A percentile compares a stretch with the other conserved stretches of the same genome.
Evolutionary conservation across 2,329 filamentous ascomycete species (phyloP).

Genomic region (Clonostachys solani): DNA sequence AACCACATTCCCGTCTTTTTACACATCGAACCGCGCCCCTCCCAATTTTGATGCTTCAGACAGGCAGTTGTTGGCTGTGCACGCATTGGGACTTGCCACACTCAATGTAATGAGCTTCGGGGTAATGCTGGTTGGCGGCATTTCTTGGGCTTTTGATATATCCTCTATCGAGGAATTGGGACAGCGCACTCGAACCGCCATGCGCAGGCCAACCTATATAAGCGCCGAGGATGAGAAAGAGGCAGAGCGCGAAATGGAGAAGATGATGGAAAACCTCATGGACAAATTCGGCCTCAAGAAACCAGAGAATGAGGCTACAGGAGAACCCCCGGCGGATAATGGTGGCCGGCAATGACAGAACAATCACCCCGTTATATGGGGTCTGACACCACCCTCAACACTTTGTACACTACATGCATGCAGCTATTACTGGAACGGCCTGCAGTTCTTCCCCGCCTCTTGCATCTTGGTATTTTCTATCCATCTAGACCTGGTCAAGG

Average conservation of each 20-base stretch:
- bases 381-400: no score
- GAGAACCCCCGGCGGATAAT: no score
- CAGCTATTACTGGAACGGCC: no score
- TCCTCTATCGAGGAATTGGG: constrained; percentile 63
- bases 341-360: no score
- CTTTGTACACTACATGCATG: no score
- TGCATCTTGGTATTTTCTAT: no score
- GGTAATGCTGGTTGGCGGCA: constrained; percentile 70
- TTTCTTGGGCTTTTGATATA: constrained; percentile 75
- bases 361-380: no score
- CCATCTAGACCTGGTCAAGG: no score
- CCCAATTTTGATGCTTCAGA: constrained; percentile 15
- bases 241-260: constrained; percentile 57
- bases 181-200: constrained; percentile 38
- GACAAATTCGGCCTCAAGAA: neutral
- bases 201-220: constrained; percentile 14
- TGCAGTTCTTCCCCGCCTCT: no score
- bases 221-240: constrained; percentile 51
- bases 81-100: constrained; percentile 82
- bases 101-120: constrained; percentile 76
- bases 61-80: constrained; percentile 54
- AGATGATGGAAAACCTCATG: constrained; percentile 37
- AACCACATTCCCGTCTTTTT: constrained; percentile 66
- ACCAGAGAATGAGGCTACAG: neutral
- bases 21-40: constrained; percentile 49